Percentiles rank a stretch among this genome's conserved stretches.
Evolutionary conservation across 2,329 filamentous ascomycete genomes (phyloP).

Genomic region (Leptographium radiaticola): DNA sequence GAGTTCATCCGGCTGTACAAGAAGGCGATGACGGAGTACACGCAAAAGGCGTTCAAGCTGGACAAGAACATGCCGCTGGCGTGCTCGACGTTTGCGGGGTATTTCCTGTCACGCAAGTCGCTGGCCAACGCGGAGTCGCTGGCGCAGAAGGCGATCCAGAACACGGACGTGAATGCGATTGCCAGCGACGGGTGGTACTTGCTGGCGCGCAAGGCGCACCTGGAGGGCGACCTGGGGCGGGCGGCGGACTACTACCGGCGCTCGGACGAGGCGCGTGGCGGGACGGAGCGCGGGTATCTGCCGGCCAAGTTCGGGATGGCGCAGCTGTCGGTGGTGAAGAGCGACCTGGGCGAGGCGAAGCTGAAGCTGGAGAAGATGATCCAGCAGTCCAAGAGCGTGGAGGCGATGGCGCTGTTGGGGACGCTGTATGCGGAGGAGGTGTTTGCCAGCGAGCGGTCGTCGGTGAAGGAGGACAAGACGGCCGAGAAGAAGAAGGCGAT

Average conservation of each 20-base stretch:
- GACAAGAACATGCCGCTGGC: conserved; percentile 85
- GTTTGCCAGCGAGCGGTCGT: conserved; percentile 55
- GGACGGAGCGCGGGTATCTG: conserved; percentile 78
- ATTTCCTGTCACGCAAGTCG: conserved; percentile 74
- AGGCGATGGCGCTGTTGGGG: conserved; percentile 84
- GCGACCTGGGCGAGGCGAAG: conserved; percentile 83
- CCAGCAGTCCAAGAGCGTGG: conserved; percentile 67
- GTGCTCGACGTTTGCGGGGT: conserved; percentile 79
- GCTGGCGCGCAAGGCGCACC: conserved; percentile 82
- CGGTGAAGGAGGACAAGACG: conserved; percentile 71
- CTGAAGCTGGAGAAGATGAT: conserved; percentile 89
- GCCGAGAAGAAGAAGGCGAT: conserved; percentile 79
- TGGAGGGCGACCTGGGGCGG: conserved; percentile 57
- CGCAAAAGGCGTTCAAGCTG: conserved; percentile 83
- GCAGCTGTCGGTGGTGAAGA: conserved; percentile 73
- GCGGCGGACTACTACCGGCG: conserved; percentile 80
- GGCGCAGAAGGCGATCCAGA: conserved; percentile 85
- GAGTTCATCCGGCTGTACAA: conserved; percentile 79
- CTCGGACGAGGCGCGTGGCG: conserved; percentile 83
- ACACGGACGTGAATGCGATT: conserved; percentile 91
- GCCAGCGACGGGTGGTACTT: conserved; percentile 97
- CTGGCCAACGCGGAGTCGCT: conserved; percentile 73
- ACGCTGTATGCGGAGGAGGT: conserved; percentile 91
- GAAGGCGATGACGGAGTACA: conserved; percentile 88
- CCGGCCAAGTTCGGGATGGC: conserved; percentile 92